Evolutionary conservation across 495 filamentous ascomycete species (phyloP), one percentile per base, ranked within the genome.

Genomic region (Penicillium canescens): DNA sequence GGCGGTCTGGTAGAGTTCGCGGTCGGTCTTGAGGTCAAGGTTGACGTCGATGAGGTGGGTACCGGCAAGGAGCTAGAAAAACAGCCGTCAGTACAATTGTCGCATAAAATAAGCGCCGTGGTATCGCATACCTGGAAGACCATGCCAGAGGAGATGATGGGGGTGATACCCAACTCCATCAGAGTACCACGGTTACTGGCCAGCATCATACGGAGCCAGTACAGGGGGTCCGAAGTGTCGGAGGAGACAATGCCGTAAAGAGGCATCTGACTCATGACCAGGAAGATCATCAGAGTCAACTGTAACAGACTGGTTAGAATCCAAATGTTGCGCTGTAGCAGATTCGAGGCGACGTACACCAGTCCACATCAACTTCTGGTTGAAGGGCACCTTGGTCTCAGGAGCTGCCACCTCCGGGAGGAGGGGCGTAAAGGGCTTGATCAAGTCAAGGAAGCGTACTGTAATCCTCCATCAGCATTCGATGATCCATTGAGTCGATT

Each of bases 221-320:
- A 99, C 67, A 99, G 79, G 56, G 95, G 95, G 79, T 99, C 95
- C 38, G 91, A 95, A 48, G 87, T 91, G 77, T 98, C 94, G 56
- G 93, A 96, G 50, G 93, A 95, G 59, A 96, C 91, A 72, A 95
- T 96, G 73, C 91, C 91, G 63, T 95, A 96, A 56, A 95, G 76
- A 55, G 95, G 95, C 94, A 99, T 98, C 77, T 99, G 94, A 77
- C 90, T 96, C 95, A 99, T 99, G 71, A 99, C 93, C 87, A 98
- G 81, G 84, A 98, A 98, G 78, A 97, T 95, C 67, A 97, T 77
- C 60, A 97, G 81, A 50, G 93, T 98, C 75, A 96, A 85, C 83
- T 86, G 59, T n/a, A 65, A 50, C 7, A 18, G 41, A 58, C 26
- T 23, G 4, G 57, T 81, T 61, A 81, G 76, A 24, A 34, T 59